A percentile compares a stretch with the other conserved stretches of the same genome.
Evolutionary conservation across 257 asterid species (phyloP).

Genomic region (Ilex asprella): DNA sequence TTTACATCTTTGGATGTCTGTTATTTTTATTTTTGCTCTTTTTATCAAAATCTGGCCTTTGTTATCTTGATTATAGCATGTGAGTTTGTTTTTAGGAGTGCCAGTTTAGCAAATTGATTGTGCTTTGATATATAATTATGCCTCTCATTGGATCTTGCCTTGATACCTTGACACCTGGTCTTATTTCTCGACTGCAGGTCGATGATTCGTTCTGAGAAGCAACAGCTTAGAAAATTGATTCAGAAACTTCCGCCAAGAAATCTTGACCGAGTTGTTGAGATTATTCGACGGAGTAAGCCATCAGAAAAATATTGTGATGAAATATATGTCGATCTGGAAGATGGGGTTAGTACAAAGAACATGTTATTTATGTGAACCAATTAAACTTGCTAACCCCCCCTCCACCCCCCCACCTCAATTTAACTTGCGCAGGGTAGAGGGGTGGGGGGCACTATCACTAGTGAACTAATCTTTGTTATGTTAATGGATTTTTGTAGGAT

Average conservation of each 20-base stretch:
- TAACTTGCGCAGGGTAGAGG: too few relatives aligned
- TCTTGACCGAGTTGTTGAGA: conserved; percentile 59
- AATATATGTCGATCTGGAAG: conserved; percentile 42
- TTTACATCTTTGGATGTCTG: too few relatives aligned
- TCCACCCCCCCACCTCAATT: too few relatives aligned
- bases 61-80: too few relatives aligned
- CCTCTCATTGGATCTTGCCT: too few relatives aligned
- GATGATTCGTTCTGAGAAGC: conserved; percentile 57
- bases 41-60: too few relatives aligned
- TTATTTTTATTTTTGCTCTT: too few relatives aligned
- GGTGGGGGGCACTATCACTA: too few relatives aligned
- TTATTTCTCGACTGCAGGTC: conserved; percentile 37
- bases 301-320: conserved; percentile 16
- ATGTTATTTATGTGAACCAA: background rate
- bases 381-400: background rate
- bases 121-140: too few relatives aligned
- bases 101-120: too few relatives aligned
- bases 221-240: conserved; percentile 41
- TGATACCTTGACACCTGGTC: background rate
- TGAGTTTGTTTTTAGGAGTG: too few relatives aligned
- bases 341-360: conserved; percentile 35
- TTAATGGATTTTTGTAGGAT: conserved; percentile 35
- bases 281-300: conserved; percentile 28
- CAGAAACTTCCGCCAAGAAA: conserved; percentile 47
- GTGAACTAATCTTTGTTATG: too few relatives aligned